Evolutionary conservation across 805 yeast species (phyloP), one percentile per base, ranked within the genome.

Genomic region (Candida sakaeoensis): DNA sequence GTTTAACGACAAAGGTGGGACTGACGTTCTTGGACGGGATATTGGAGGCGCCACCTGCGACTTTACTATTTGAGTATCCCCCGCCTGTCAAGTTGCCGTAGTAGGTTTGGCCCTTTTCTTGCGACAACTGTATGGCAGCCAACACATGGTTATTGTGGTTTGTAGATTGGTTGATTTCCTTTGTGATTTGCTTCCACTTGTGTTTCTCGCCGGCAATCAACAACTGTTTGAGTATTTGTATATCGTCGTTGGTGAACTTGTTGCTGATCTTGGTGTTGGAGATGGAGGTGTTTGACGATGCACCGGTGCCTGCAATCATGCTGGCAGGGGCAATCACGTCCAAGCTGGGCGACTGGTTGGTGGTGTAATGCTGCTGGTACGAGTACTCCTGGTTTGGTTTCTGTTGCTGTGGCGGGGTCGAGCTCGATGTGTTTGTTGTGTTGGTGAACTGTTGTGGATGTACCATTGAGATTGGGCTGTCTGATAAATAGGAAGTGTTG

Each of bases 131-230:
- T 9, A 36, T 36, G n/a, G 40, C 40, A 22, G 40, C 40, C 13
- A 36, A 36, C 4, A 36, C 40, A 19, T 41, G 45, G 13, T 36
- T 18, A 23, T 42, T 41, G 23, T 37, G 33, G 29, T 38, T 37
- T 3, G 39, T 35, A 8, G 43, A 36, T 35, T 41, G 43, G 33
- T 59, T 59, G 25, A 59, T 57, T 37, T 58, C 62, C 36, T 53
- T 70, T 37, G 83, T 74, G 47, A 79, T 68, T 50, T 67, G 77
- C 51, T 74, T 73, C 84, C 84, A 78, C 50, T 78, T 78, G 48
- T 73, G 72, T 41, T 74, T 66, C 47, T 78, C 84, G 3, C 78
- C 82, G 3, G 68, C 60, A 16, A 65, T 68, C 38, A 79, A 60
- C 33, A 78, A 53, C 33, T 70, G 72, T 42, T 65, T 61, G 41